Evolutionary conservation across 371 early-diverging fungal species (phyloP), one percentile per base, ranked within the genome.

Genomic region (Circinella umbellata): DNA sequence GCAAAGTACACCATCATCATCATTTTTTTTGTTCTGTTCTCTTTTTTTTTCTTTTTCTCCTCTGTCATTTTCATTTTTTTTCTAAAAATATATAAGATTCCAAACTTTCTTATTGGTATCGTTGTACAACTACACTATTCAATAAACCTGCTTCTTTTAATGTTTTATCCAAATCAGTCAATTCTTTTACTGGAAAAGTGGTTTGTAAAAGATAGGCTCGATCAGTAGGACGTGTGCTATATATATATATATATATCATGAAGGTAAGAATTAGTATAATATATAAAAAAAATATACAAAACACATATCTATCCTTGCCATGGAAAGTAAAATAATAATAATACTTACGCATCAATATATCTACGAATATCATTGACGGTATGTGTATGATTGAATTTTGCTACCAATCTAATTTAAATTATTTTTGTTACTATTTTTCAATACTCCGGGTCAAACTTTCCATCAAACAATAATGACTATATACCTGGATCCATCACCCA

Each of bases 331-430:
- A n/a, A n/a, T n/a, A n/a, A n/a, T n/a, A n/a, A n/a, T n/a, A n/a
- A n/a, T n/a, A n/a, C 86, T 72, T 83, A 90, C 85, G 85, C 78
- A 61, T 89, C 86, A 76, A 95, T 89, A 65, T 87, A 92, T 54
- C 82, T 80, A 36, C 92, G 88, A 62, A 98, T 72, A 67, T 98
- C 97, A 46, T 86, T 92, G 48, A 98, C 77, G 0, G 96, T 97
- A 72, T 98, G 95, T 20, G 92, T 89, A 57, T 93, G 95, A 77
- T 98, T 98, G 68, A 95, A 90, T 68, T 90, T 91, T 27, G 92
- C 92, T 15, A 96, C 89, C 80, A 97, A 75, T 73, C 96, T 91
- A 69, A 63, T 6, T 49, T 57, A 27, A 0, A 17, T 34, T 54
- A 39, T 35, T 34, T 51, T 49, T 46, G 27, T 4, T 7, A 10